Base-by-base conservation (phyloP, 176 grass and related monocot genomes). In the Carex cristatella region DNA sequence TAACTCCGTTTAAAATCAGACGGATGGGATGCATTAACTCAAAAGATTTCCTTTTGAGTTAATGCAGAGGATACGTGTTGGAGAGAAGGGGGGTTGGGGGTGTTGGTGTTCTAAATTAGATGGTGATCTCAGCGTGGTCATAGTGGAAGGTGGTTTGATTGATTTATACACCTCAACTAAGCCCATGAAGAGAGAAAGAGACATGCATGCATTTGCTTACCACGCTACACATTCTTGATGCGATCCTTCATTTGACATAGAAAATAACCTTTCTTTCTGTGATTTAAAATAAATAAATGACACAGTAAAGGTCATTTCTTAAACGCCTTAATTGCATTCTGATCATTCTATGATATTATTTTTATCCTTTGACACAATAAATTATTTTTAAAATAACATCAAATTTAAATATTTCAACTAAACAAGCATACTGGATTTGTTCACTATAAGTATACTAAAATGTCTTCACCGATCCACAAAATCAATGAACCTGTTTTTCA, bases 131-230 rank as follows among this genome's bases (percentile, higher is more conserved):
- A 83, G n/a, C 63, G 30, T 67, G 5, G 65, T 67, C 23, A 64
- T 67, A 69, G 63, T 83, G 81, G 40, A 83, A 54, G 61, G 81
- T 83, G 63, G 81, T 83, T 83, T 69, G 81, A 55, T 83, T 83
- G 81, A 83, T 83, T 83, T 83, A 83, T 83, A 83, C 81, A 83
- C 81, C 42, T n/a, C 81, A 83, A 83, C 81, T 83, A 67, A 68
- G n/a, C 27, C 81, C 81, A 83, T 83, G 62, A 83, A 83, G 40
- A 37, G 6, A 65, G 81, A 83, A 83, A 83, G 65, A 67, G 81
- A 83, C 81, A 10, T 51, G 37, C 81, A 69, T 79, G 53, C 74
- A 79, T 56, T 35, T 79, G 67, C 1, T 16, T 58, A 18, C 28
- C 51, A 78, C 23, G 13, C 51, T 58, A 79, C 74, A 33, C 53